phyloP scores from a whole-genome alignment of 768 basidiomycete genomes.

The Pleurotus giganteus region DNA sequence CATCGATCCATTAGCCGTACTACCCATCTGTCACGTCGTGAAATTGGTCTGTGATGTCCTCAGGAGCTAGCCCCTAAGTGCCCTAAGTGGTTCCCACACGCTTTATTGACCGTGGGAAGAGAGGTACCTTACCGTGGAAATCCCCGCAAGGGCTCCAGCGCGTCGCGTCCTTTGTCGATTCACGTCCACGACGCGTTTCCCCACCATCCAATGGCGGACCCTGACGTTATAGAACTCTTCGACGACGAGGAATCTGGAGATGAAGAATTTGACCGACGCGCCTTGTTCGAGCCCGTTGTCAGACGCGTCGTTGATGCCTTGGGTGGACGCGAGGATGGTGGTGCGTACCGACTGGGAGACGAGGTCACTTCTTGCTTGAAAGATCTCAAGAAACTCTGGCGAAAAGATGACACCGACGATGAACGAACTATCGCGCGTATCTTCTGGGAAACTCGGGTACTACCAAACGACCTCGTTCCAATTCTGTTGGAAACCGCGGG shows the following conservation, averaged over 20 bases:
- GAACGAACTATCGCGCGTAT: conserved; percentile 94
- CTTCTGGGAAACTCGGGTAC: conserved; percentile 83
- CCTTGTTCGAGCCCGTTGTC: conserved; percentile 65
- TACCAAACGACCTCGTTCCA: conserved; percentile 85
- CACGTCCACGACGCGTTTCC: background rate
- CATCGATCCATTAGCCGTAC: too few relatives aligned
- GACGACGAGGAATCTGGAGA: conserved; percentile 20
- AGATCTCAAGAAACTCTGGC: conserved; percentile 94
- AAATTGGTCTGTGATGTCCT: too few relatives aligned
- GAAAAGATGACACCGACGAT: conserved; percentile 95
- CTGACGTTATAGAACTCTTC: conserved; percentile 1
- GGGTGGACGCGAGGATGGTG: conserved; percentile 66
- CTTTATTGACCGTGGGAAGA: too few relatives aligned
- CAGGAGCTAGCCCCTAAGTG: too few relatives aligned
- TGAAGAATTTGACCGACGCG: conserved; percentile 39
- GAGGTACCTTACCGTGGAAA: too few relatives aligned
- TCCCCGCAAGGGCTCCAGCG: background rate
- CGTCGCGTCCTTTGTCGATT: too few relatives aligned
- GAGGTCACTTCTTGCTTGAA: conserved; percentile 82
- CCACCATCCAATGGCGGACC: background rate
- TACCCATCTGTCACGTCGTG: too few relatives aligned
- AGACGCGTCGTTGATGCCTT: conserved; percentile 77
- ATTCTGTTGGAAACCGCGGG: conserved; percentile 82
- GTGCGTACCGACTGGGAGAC: conserved; percentile 74
- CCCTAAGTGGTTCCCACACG: too few relatives aligned